Evolutionary conservation across 225 moss, liverwort and hornwort species (phyloP), one percentile per base, ranked within the genome.

Genomic region (Marchantia polymorpha): DNA sequence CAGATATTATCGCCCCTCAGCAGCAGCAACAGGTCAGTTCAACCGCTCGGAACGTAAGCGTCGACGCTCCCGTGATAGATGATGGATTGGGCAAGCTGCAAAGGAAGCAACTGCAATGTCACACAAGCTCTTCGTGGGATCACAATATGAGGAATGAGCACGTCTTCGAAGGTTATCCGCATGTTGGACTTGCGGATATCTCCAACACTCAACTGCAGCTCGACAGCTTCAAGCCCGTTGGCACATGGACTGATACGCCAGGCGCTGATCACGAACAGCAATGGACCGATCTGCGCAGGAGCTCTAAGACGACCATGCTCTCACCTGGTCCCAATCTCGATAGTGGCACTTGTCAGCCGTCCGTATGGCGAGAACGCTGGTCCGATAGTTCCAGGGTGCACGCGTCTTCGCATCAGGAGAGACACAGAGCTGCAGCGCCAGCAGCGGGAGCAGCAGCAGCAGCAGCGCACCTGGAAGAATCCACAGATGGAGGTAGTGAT

Each of bases 401-500:
- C 16, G 53, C 75, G 1, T 19, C 75, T 4, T 75, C 75, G 23
- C 39, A 39, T 39, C 12, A 12, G 12, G 52, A 72, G n/a, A 51
- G 72, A 20, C 49, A 54, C 10, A 22, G 8, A 23, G n/a, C 64
- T 64, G 19, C 64, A 26, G 47, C 7, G n/a, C 46, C 75, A 59
- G 56, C 19, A 31, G 27, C 53, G 3, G 23, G 23, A 64, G 61
- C 63, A 26, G 27, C 75, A 47, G 31, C 47, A 39, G 50, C 78
- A 9, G 53, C 27, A 46, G 69, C 69, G 29, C 68, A 63, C 3
- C 10, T 80, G 60, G 73, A 80, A 23, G 80, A 72, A 14, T 80
- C 80, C 19, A 72, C 72, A 8, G 80, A 80, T 72, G 73, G 73
- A 8, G 76, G 76, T 22, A 73, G 72, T 72, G 80, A 80, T 63